phyloP scores from a whole-genome alignment of 257 asterid genomes.

The Eustoma russellianum region DNA sequence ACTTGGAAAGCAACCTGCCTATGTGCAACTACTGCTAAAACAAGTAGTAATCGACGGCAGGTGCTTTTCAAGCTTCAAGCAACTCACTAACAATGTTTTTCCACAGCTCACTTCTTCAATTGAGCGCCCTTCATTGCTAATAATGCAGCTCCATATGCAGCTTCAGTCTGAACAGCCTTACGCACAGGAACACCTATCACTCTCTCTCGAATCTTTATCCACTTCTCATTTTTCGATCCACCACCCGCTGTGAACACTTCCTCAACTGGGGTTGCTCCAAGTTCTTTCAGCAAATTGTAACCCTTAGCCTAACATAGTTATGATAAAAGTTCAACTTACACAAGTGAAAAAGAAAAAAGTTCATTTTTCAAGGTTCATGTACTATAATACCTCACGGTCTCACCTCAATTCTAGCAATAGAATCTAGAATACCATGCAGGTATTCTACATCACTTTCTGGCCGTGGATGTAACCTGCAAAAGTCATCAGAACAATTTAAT shows the following conservation, averaged over 20 bases:
- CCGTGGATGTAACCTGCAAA: slow-evolving; percentile 75
- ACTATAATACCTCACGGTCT: not conserved
- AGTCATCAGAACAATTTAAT: slow-evolving; percentile 1
- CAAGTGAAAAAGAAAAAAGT: not conserved
- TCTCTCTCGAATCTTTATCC: slow-evolving; percentile 75
- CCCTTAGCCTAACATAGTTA: slow-evolving; percentile 53
- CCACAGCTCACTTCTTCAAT: no score
- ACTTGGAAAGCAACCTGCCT: no score
- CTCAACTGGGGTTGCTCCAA: slow-evolving; percentile 90
- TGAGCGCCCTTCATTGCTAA: slow-evolving; percentile 59
- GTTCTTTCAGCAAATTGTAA: slow-evolving; percentile 54
- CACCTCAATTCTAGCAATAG: slow-evolving; percentile 93
- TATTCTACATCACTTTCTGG: slow-evolving; percentile 66
- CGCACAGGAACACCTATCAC: slow-evolving; percentile 69
- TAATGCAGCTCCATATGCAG: slow-evolving; percentile 93
- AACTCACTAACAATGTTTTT: no score
- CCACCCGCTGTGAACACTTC: slow-evolving; percentile 88
- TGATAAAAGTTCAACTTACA: no score
- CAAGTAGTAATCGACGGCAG: no score
- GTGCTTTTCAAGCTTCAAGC: no score
- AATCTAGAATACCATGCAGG: slow-evolving; percentile 84
- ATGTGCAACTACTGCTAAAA: no score
- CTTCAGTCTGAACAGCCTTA: slow-evolving; percentile 74
- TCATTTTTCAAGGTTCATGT: no score
- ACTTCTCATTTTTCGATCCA: slow-evolving; percentile 69